These are phyloP conservation scores for Iberis pinnata DNA, from an alignment of 345 rosid genomes.

Conservation along the genomic window DNA sequence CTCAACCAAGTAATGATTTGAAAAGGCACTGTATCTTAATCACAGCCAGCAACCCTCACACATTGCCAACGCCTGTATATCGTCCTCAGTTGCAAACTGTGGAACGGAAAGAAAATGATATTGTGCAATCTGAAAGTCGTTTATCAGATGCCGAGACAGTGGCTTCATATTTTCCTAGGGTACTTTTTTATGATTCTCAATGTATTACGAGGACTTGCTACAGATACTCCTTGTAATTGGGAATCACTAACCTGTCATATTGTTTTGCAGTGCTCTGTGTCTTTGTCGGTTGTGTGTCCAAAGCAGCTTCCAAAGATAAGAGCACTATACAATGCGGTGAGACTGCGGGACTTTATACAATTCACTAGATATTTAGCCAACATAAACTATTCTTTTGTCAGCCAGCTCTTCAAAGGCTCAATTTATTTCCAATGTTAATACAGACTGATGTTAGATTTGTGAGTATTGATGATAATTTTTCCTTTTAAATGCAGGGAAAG, in stretches of 20 bases:
- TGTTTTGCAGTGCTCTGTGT: constrained; percentile 60
- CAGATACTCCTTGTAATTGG: not conserved
- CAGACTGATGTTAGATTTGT: constrained; percentile 17
- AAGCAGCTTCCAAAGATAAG: constrained; percentile 80
- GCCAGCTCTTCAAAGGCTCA: constrained; percentile 8
- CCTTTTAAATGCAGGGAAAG: constrained; percentile 56
- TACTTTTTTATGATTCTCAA: constrained; percentile 20
- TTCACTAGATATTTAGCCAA: constrained; percentile 4
- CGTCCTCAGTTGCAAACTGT: constrained; percentile 57
- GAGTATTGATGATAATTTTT: not conserved
- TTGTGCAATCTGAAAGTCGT: constrained; percentile 53
- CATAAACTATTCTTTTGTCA: constrained; percentile 9
- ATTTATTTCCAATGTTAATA: constrained; percentile 1
- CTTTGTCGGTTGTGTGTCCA: constrained; percentile 86
- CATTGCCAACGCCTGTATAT: constrained; percentile 91
- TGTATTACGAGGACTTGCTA: constrained; percentile 11
- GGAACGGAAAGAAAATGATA: constrained; percentile 52
- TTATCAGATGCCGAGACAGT: constrained; percentile 85
- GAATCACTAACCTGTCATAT: constrained; percentile 28
- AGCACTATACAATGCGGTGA: constrained; percentile 75
- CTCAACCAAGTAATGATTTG: constrained; percentile 56
- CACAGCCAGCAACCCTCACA: constrained; percentile 86
- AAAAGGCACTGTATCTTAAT: constrained; percentile 85
- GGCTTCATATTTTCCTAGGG: constrained; percentile 72
- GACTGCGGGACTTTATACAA: constrained; percentile 25